Evolutionary conservation across 805 yeast species (phyloP), one percentile per base, ranked within the genome.

Genomic region (Nakazawaea laoshanensis): DNA sequence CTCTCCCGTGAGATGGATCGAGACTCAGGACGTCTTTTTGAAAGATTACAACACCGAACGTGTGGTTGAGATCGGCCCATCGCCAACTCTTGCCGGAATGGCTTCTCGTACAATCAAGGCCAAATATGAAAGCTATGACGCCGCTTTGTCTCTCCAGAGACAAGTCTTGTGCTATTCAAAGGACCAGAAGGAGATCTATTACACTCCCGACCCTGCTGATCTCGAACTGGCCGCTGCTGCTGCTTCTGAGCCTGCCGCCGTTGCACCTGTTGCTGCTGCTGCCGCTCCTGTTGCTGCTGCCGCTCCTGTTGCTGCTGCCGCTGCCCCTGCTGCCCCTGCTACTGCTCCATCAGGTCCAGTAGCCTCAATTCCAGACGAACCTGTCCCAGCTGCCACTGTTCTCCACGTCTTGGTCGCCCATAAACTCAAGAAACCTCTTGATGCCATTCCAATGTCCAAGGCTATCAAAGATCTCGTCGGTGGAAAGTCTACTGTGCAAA

Each of bases 1-100:
- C 31, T 88, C 96, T 42, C 98, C 99, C 30, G 99, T 92, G 44
- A 79, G 97, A 72, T 92, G 99, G 97, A 92, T 94, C 59, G 98
- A 94, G 59, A 92, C 98, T 42, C 99, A 92, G 64, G 98, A 92
- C 66, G 97, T 92, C 38, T 83, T 92, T 56, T 74, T 92, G 57
- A 83, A 84, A 58, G 92, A 87, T 49, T 81, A 76, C 74, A 87
- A 89, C 63, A 82, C 96, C 41, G 98, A 94, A 65, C 76, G 98
- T 54, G 89, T 92, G 41, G 96, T 92, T 45, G 99, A 92, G 63
- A 85, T 92, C 44, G 99, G 99, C 36, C 99, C 99, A 41, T 87
- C 97, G 30, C 97, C 99, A 40, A 92, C 98, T 27, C 71, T 92
- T 56, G 92, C 96, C 25, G 97, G 97, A 46, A 92, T 92, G 99